Base-by-base conservation (phyloP, 148 eudicot species). In the Polygonum maritimum region DNA sequence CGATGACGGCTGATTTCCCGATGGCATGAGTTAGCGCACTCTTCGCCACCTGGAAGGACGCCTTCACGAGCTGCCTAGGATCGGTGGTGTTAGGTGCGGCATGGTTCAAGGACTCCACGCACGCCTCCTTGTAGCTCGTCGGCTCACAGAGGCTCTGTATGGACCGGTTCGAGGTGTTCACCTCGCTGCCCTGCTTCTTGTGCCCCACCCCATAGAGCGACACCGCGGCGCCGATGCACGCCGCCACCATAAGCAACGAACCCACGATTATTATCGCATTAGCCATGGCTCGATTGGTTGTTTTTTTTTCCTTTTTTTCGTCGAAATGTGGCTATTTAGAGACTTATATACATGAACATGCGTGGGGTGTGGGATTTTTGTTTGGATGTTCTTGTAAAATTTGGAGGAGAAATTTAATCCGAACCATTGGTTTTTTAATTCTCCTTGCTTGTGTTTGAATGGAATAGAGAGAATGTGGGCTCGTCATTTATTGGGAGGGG, bases 141-240 rank as follows among this genome's bases (percentile, higher is more conserved):
- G 90, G 85, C 31, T 81, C 69, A 67, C 94, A 90, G 0, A 90
- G 74, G 78, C 85, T 76, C 36, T 85, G 71, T 7, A 88, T 81
- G 0, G 94, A 84, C 70, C 84, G 85, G 1, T 79, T 63, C 2
- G 79, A 14, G 3, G 44, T 67, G 10, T 6, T 49, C 21, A 44
- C 45, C 0, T 7, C 4, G 0, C 75, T 26, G 14, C 38, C 40
- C 19, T 52, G 69, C 73, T 55, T 39, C 14, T 72, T 48, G 7
- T 54, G 36, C 1, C 19, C 13, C 10, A 44, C 9, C n/a, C 22
- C 22, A 2, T 19, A 13, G 2, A 48, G 76, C 10, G 81, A 47
- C 6, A 85, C 87, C 19, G 83, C 48, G 0, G 85, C 88, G 0
- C 85, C 89, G 8, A 84, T 86, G 74, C 85, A 84, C 73, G 81